Base-by-base conservation (phyloP, 495 filamentous ascomycete genomes). In the Aspergillus bertholletiae region DNA sequence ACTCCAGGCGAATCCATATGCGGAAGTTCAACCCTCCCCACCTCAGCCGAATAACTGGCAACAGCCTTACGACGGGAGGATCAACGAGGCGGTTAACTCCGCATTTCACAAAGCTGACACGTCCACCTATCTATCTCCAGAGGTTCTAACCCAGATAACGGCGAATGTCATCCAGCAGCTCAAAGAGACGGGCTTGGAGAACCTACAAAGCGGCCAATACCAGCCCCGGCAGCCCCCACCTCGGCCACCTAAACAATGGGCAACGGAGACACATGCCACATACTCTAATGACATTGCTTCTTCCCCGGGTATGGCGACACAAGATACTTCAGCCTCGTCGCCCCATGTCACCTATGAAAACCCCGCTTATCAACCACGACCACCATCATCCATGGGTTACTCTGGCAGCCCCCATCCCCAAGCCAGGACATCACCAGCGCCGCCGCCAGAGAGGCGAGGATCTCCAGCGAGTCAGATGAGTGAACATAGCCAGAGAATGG, bases 91-190 rank as follows among this genome's bases (percentile, higher is more conserved):
- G 53, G 75, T 81, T 24, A 69, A 59, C 48, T 76, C 73, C 7
- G 76, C 79, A 1, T 71, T 80, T 17, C 50, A 71, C 37, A 64
- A 67, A 40, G 63, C 66, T 5, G 68, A 71, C 32, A 63, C 65
- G 17, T 53, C 70, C 1, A 60, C 60, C 18, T 74, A 77, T 37
- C 53, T 80, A 13, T 73, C 78, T 2, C 79, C 77, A 1, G 79
- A 82, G 7, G 59, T 81, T 3, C 59, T 82, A 34, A 69, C 74
- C 22, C 76, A 80, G 54, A 75, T 78, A 49, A 82, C 79, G 1
- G 74, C 78, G 27, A 80, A 65, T 13, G 79, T 82, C 2, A 76
- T 82, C 45, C 77, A 82, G 55, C 76, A 81, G 44, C 68, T 82
- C 7, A 75, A 77, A 55, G 69, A 71, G 21, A 68, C 63, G 9